Evolutionary conservation across 2,329 filamentous ascomycete genomes (phyloP), one percentile per base, ranked within the genome.

Genomic region (Beauveria asiatica): DNA sequence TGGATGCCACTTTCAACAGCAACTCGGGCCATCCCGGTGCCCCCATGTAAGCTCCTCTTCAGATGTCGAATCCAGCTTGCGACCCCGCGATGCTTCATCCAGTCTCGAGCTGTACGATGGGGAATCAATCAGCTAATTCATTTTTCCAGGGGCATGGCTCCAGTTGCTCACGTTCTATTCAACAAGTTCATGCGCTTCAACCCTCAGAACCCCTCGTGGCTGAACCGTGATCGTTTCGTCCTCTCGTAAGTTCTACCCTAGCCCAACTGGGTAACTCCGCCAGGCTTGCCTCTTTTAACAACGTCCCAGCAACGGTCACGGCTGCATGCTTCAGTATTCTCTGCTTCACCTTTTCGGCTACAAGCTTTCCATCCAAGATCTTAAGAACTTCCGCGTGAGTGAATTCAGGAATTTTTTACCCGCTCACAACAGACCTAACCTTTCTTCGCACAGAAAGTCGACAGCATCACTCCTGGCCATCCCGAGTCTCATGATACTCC

Each of bases 101-200:
- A 5, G 57, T 21, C 16, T 37, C 37, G 37, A n/a, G 21, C 30
- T 17, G 21, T 16, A 52, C 30, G 60, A 61, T 46, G 45, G 52
- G 62, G 44, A 66, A 49, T 50, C 23, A 37, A 39, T 39, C 50
- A 65, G 68, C 73, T 78, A 66, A 78, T 69, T 3, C 25, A 55
- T 65, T 17, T 33, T 53, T 64, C 19, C 63, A 86, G 83, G 84
- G 84, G 84, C 74, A 85, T 97, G 90, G 94, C 94, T 72, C 93
- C 94, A 64, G 86, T 92, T 72, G 88, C 94, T 76, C 94, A 97
- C 83, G 91, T 97, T 72, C 86, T 99, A 66, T 99, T 90, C 82
- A 96, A 96, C 86, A 95, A 94, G 78, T 95, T 97, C 84, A 91
- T 99, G 91, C 95, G 80, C 76, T 99, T 97, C 85, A 99, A 97